phyloP scores from a whole-genome alignment of 1,284 basidiomycete genomes.

The Peniophora sp. region DNA sequence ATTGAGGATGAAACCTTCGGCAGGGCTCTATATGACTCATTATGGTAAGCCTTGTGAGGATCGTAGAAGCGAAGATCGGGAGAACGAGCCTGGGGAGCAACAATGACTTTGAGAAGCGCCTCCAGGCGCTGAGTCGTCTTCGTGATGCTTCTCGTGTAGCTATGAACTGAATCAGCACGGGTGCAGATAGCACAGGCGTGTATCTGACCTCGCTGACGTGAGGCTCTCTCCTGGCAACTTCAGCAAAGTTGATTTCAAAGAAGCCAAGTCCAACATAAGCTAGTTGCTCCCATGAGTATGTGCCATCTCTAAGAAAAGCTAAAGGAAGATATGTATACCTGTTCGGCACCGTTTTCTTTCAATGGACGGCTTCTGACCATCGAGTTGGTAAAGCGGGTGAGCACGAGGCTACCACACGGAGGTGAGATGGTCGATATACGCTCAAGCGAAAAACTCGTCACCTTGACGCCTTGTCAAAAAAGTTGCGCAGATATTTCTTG shows the following conservation, averaged over 20 bases:
- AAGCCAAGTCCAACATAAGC: constrained; percentile 89
- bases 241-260: constrained; percentile 75
- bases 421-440: constrained; percentile 1
- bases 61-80: constrained; percentile 1
- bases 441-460: constrained; percentile 20
- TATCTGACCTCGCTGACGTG: constrained; percentile 41
- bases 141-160: constrained; percentile 75
- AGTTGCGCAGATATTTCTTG: constrained; percentile 88
- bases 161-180: constrained; percentile 22
- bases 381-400: constrained; percentile 81
- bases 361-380: constrained; percentile 85
- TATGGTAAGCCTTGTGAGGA: constrained; percentile 4
- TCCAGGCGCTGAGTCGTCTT: constrained; percentile 80
- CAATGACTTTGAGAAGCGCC: constrained; percentile 88
- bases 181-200: constrained; percentile 10
- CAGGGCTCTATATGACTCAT: constrained; percentile 57
- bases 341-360: constrained; percentile 87
- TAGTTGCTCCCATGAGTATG: constrained; percentile 22
- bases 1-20: constrained; percentile 89
- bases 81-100: constrained; percentile 68
- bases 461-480: constrained; percentile 89
- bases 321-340: constrained; percentile 40
- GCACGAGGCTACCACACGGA: constrained; percentile 52
- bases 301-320: constrained; percentile 7
- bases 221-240: constrained; percentile 73